These are phyloP conservation scores for Potentilla sterilis DNA, from an alignment of 306 rosid species.

Conservation along the genomic window DNA sequence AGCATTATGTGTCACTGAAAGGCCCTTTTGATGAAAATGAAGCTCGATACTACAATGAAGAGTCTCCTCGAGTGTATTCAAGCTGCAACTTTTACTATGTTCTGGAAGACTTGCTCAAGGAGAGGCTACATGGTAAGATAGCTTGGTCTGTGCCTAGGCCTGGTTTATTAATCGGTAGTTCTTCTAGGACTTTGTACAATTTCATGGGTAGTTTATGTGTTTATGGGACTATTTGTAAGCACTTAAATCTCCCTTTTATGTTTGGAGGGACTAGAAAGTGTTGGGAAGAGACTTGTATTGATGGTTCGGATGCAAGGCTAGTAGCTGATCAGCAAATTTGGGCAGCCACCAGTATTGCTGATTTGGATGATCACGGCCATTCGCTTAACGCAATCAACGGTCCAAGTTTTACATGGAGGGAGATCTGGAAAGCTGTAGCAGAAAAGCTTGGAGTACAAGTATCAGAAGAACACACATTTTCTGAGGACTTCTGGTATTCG, in stretches of 20 bases:
- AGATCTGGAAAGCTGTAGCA: slow-evolving; percentile 68
- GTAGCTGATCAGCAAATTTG: slow-evolving; percentile 92
- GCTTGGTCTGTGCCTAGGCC: slow-evolving; percentile 85
- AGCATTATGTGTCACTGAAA: slow-evolving; percentile 67
- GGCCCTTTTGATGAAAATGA: slow-evolving; percentile 33
- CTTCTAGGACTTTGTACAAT: slow-evolving; percentile 61
- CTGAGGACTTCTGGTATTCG: slow-evolving; percentile 51
- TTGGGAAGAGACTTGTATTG: slow-evolving; percentile 77
- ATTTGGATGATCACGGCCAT: slow-evolving; percentile 28
- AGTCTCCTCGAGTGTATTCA: slow-evolving; percentile 45
- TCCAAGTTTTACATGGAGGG: slow-evolving; percentile 72
- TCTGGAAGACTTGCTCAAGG: slow-evolving; percentile 74
- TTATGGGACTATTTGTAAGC: slow-evolving; percentile 74
- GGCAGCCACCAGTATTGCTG: slow-evolving; percentile 52
- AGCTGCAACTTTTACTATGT: slow-evolving; percentile 64
- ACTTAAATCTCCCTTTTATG: slow-evolving; percentile 60
- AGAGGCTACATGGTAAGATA: slow-evolving; percentile 49
- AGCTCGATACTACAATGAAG: slow-evolving; percentile 46
- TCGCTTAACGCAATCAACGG: slow-evolving; percentile 78
- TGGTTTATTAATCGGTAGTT: slow-evolving; percentile 70
- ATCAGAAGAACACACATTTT: slow-evolving; percentile 36
- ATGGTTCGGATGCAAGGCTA: slow-evolving; percentile 81
- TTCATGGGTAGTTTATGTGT: slow-evolving; percentile 79
- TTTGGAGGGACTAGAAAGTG: slow-evolving; percentile 76
- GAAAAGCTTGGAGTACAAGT: slow-evolving; percentile 52